Evolutionary conservation across 805 yeast genomes (phyloP).

Genomic region (Wickerhamomyces canadensis): DNA sequence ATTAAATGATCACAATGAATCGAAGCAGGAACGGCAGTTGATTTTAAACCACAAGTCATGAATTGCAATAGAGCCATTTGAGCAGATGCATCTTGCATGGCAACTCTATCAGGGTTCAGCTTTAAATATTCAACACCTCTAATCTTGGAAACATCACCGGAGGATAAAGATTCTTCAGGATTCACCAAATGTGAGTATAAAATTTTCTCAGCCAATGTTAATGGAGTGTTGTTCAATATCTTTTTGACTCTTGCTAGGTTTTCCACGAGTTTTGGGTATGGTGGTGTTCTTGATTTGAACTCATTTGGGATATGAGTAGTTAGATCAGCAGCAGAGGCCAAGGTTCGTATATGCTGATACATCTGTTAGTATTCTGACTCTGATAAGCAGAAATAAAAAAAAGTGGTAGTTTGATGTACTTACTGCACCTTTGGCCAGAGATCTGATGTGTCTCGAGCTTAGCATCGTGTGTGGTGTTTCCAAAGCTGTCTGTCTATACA

Average conservation of each 20-base stretch:
- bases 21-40: slow-evolving; percentile 89
- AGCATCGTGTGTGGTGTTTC: not conserved
- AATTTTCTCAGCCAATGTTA: slow-evolving; percentile 92
- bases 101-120: slow-evolving; percentile 94
- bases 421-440: slow-evolving; percentile 9
- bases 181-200: slow-evolving; percentile 87
- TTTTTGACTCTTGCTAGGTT: slow-evolving; percentile 60
- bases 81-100: slow-evolving; percentile 99
- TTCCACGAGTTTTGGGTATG: slow-evolving; percentile 68
- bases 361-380: no score
- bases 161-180: slow-evolving; percentile 75
- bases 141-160: slow-evolving; percentile 44
- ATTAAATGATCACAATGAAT: slow-evolving; percentile 98
- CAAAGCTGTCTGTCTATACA: not conserved
- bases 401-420: slow-evolving; percentile 1
- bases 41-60: slow-evolving; percentile 90
- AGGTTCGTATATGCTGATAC: slow-evolving; percentile 12
- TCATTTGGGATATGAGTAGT: slow-evolving; percentile 43
- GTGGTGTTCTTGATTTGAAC: slow-evolving; percentile 73
- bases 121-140: slow-evolving; percentile 91
- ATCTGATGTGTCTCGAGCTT: not conserved
- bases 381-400: slow-evolving; percentile 1
- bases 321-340: slow-evolving; percentile 19
- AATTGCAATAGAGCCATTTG: slow-evolving; percentile 98
- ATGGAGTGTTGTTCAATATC: slow-evolving; percentile 64